Base-by-base conservation (phyloP, 768 basidiomycete species). In the Phaeotremella skinneri region DNA sequence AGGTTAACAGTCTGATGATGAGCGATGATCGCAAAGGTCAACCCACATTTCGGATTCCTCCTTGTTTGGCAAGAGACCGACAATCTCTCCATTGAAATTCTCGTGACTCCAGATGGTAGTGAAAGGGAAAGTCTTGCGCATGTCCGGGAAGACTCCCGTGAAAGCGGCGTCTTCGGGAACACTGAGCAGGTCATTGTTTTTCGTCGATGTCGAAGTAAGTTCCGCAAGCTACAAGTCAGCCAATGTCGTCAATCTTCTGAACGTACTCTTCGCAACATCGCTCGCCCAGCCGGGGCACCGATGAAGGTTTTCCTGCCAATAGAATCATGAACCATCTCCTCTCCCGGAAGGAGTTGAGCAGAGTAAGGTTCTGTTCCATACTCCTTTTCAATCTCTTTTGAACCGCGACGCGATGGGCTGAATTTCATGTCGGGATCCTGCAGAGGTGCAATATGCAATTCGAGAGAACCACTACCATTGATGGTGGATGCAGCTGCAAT, bases 51-150 rank as follows among this genome's bases (percentile, higher is more conserved):
- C 68, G 0, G 76, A 62, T 48, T 77, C 74, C 45, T 66, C 66
- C 23, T 54, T 29, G 43, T 57, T 67, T 7, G 76, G 76, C 16
- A 77, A 43, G 0, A 77, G 62, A 2, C 71, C 72, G 20, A 77
- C 69, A 54, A 77, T 71, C 51, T 77, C 76, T 11, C 61, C 71
- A 20, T 59, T 68, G 53, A 75, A 77, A 49, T 74, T 73, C 39
- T 77, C 76, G 47, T 75, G 74, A 59, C 69, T 72, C 76, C 76
- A 77, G 42, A 77, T 77, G 2, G 76, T 77, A 7, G 76, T 75
- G 55, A 77, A 77, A 2, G 76, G 76, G 51, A 74, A 77, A 0
- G 72, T 75, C 61, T 77, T 75, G 29, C 73, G 55, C 45, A 67
- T 57, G 56, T 77, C 76, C 2, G 76, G 73, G 42, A 77, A 74